A percentile compares a stretch with the other conserved stretches of the same genome.
Conservation (phyloP, 305 asterid genomes). For the Caryopteris hybrid region DNA sequence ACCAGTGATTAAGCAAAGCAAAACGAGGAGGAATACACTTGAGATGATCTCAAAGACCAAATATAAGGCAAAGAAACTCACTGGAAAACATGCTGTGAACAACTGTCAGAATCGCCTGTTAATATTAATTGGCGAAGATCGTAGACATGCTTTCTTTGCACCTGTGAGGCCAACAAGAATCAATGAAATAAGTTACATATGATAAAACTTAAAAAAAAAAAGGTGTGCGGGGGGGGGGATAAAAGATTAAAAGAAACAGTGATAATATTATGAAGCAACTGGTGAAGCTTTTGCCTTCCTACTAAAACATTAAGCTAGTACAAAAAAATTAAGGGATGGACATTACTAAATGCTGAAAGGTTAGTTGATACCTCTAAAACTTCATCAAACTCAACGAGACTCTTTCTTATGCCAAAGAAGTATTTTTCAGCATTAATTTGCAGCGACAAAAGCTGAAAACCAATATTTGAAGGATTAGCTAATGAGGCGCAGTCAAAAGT, state of each 20-base stretch:
- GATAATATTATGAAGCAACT: neutral
- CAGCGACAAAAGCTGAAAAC: constrained; percentile 74
- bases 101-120: constrained; percentile 85
- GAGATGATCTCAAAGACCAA: constrained; percentile 19
- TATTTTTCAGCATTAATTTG: constrained; percentile 94
- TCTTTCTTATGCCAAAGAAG: constrained; percentile 89
- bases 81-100: constrained; percentile 82
- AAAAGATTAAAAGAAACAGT: neutral
- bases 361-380: constrained; percentile 81
- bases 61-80: constrained; percentile 37
- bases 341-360: constrained; percentile 3
- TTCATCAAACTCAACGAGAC: constrained; percentile 97
- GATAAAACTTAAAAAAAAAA: neutral
- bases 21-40: neutral
- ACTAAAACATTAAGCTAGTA: neutral
- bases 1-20: neutral
- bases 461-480: constrained; percentile 20
- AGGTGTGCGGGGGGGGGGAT: too few species aligned
- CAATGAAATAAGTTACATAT: neutral
- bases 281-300: neutral
- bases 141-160: constrained; percentile 94
- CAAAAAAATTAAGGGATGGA: neutral
- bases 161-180: constrained; percentile 47
- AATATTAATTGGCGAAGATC: constrained; percentile 90
- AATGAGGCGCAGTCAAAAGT: neutral